These are phyloP conservation scores for Xylariaceae sp. DNA, from an alignment of 2,329 filamentous ascomycete genomes.

Conservation along the genomic window DNA sequence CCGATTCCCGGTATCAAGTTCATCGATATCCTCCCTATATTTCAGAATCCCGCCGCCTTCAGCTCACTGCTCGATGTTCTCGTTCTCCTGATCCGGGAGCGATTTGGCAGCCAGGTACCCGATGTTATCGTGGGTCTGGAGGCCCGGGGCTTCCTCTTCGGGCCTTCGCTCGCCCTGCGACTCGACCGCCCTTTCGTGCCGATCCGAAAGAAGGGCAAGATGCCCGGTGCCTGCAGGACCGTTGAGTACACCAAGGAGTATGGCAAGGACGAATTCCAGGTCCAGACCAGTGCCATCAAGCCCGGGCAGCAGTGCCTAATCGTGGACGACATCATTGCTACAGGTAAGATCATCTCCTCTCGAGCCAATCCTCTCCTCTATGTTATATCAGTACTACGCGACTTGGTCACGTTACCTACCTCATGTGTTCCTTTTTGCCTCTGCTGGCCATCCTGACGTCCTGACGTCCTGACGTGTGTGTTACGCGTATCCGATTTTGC, in stretches of 20 bases:
- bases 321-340: slow-evolving; percentile 97
- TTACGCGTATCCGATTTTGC: background rate
- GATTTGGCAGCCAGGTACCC: slow-evolving; percentile 57
- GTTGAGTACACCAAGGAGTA: slow-evolving; percentile 94
- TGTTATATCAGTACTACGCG: background rate
- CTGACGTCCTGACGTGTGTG: background rate
- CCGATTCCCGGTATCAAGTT: slow-evolving; percentile 89
- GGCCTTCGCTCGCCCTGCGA: slow-evolving; percentile 77
- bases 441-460: background rate
- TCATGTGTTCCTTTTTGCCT: background rate
- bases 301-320: slow-evolving; percentile 84
- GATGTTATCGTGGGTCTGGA: slow-evolving; percentile 93
- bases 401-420: background rate
- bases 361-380: slow-evolving; percentile 1
- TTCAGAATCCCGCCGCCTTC: slow-evolving; percentile 71
- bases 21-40: slow-evolving; percentile 96
- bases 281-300: slow-evolving; percentile 81
- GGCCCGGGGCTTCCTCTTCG: slow-evolving; percentile 91
- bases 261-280: slow-evolving; percentile 90
- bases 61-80: slow-evolving; percentile 74
- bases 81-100: slow-evolving; percentile 69
- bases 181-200: slow-evolving; percentile 85
- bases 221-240: slow-evolving; percentile 82
- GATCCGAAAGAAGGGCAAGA: slow-evolving; percentile 91
- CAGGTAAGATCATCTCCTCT: slow-evolving; percentile 55